These are phyloP conservation scores for Globisporangium ultimum DNA, from an alignment of 352 stramenopile genomes.

Conservation along the genomic window DNA sequence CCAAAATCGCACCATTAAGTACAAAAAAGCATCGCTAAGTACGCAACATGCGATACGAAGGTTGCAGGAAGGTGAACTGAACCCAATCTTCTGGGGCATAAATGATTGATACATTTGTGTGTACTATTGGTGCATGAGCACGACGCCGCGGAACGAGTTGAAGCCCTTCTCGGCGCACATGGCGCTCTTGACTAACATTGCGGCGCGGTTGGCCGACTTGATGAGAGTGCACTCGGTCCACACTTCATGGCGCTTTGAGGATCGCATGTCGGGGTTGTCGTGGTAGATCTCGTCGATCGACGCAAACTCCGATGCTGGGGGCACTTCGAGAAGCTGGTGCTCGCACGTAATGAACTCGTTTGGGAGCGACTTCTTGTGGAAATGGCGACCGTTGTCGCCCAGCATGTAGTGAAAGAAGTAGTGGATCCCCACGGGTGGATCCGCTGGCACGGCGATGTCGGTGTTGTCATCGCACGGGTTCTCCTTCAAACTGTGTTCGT, in stretches of 20 bases:
- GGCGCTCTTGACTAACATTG: conserved; percentile 14
- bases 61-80: not conserved
- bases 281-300: not conserved
- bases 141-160: conserved; percentile 16
- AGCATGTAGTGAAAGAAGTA: conserved; percentile 40
- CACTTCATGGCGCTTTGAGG: conserved; percentile 24
- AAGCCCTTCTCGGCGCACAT: conserved; percentile 13
- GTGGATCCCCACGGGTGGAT: conserved; percentile 41
- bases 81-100: too few relatives aligned
- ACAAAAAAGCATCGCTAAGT: not conserved
- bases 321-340: conserved; percentile 4
- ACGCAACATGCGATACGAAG: not conserved
- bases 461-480: conserved; percentile 35
- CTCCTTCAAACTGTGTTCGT: conserved; percentile 6
- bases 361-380: conserved; percentile 36
- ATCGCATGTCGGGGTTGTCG: not conserved
- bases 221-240: conserved; percentile 28
- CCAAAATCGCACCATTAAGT: not conserved
- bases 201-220: conserved; percentile 22
- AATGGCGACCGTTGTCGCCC: conserved; percentile 27
- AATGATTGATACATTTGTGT: too few relatives aligned
- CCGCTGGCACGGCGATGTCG: conserved; percentile 29
- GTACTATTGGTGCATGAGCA: conserved; percentile 3
- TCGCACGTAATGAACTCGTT: conserved; percentile 10
- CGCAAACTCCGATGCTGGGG: not conserved